Evolutionary conservation across 2,329 filamentous ascomycete species (phyloP), one percentile per base, ranked within the genome.

Genomic region (Penicillium glabrum): DNA sequence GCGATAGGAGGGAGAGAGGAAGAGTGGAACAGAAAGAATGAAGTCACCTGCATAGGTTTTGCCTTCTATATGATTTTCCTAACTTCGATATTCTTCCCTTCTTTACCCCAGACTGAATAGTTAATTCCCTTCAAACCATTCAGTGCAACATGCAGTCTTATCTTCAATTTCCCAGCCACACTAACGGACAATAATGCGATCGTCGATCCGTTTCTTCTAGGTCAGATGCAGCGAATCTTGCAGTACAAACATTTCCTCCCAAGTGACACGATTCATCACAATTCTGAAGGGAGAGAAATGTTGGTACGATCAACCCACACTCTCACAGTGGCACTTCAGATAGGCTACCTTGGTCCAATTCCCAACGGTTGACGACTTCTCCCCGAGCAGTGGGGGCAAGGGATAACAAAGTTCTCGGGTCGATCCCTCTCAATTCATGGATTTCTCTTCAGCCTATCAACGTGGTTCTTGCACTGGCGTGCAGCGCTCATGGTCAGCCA

Each of bases 391-490:
- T 57, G 54, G 51, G 51, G 41, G 41, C 51, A 55, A 53, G 41
- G 58, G 52, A 53, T 55, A 60, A 49, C 48, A 50, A 52, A 54
- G 55, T 58, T 60, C 49, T 56, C 58, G 58, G 59, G 53, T 54
- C 54, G 60, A 58, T 60, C 50, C 33, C n/a, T 21, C 41, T 45
- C 26, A 49, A 21, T 53, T 49, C 35, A 39, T 48, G 49, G 37
- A 51, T 51, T 47, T 31, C 45, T 47, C 52, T 49, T 51, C 49
- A 33, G 24, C 62, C 61, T 63, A 64, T 64, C 62, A 63, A 8
- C 19, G 31, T 10, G 13, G 41, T 21, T 31, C 14, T 26, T 23
- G 39, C 21, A 23, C 33, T 54, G 27, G 53, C 55, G 61, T 64
- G 62, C 51, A 33, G 45, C 47, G 23, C 33, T 33, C 21, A 14